Evolutionary conservation across 306 rosid genomes (phyloP), one percentile per base, ranked within the genome.

Genomic region (Corylus americana): DNA sequence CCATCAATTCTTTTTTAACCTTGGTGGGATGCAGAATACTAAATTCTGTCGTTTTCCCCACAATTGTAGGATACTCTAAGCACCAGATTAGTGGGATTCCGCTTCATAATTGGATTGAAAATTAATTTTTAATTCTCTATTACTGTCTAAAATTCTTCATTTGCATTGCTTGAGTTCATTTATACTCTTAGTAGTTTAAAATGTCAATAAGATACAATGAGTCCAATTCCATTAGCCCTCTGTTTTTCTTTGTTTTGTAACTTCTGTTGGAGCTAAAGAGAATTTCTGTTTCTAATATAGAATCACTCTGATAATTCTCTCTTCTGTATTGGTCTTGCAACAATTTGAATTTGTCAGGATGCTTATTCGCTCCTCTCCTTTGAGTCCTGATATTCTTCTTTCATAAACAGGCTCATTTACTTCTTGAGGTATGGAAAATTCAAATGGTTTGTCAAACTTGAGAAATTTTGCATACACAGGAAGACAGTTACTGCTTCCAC

Each of bases 401-500:
- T 37, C 29, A 42, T 47, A 14, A 0, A 25, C 61, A 50, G 27
- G 58, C 45, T 51, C 48, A 27, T 51, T 50, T 72, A 11, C 76
- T 17, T 8, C 76, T 17, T 16, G 12, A 72, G 74, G 27, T 49
- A 83, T 83, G 86, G 86, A 78, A 39, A 78, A 75, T 44, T 78
- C 72, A 27, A 79, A 83, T 53, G 74, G 66, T 49, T 75, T 64
- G 31, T 48, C 51, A 17, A 69, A 53, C 77, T 44, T 58, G 67
- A 68, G 80, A 59, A 83, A 74, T 58, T 12, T 67, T 45, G 49
- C 75, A 64, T 69, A 47, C 77, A 58, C 71, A 69, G 80, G 83
- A 74, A 83, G 77, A 45, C 83, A 67, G 48, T 37, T 71, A 13
- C 79, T 17, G 12, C 80, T 78, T 44, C 86, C 86, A 50, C 83